Conservation (phyloP, 2,329 filamentous ascomycete species). For the Epicoccum nigrum region DNA sequence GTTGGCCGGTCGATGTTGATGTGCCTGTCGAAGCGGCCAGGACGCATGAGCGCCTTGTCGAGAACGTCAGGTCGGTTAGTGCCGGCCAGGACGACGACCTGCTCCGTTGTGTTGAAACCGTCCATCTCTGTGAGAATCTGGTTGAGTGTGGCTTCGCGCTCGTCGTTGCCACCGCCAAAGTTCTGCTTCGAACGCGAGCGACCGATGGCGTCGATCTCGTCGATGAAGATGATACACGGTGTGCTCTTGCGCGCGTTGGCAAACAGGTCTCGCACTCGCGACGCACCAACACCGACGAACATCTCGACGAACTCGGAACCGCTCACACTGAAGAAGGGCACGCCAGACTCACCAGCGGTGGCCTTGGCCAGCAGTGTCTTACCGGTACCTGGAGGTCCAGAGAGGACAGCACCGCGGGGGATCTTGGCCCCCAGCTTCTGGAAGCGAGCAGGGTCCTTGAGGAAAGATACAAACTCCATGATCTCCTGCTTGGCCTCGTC, state of each 20-base stretch:
- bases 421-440: conserved; percentile 97
- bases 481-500: conserved; percentile 98
- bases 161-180: conserved; percentile 91
- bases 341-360: conserved; percentile 93
- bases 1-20: conserved; percentile 94
- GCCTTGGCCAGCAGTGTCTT: conserved; percentile 97
- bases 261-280: conserved; percentile 92
- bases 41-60: conserved; percentile 94
- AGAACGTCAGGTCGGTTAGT: conserved; percentile 95
- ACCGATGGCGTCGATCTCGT: conserved; percentile 98
- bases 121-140: conserved; percentile 99
- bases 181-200: conserved; percentile 83
- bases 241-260: conserved; percentile 93
- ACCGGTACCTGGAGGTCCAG: conserved; percentile 97
- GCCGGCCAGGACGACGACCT: conserved; percentile 94
- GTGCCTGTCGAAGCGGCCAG: conserved; percentile 95
- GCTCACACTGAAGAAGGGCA: conserved; percentile 98
- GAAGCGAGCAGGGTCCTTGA: conserved; percentile 91
- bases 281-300: conserved; percentile 98
- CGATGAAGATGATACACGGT: conserved; percentile 99
- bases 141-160: conserved; percentile 95
- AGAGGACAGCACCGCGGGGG: conserved; percentile 92
- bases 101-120: conserved; percentile 95
- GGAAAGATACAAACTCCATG: conserved; percentile 98
- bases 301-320: conserved; percentile 99